Conservation (phyloP, 2,329 filamentous ascomycete genomes). For the Colletotrichum viniferum region DNA sequence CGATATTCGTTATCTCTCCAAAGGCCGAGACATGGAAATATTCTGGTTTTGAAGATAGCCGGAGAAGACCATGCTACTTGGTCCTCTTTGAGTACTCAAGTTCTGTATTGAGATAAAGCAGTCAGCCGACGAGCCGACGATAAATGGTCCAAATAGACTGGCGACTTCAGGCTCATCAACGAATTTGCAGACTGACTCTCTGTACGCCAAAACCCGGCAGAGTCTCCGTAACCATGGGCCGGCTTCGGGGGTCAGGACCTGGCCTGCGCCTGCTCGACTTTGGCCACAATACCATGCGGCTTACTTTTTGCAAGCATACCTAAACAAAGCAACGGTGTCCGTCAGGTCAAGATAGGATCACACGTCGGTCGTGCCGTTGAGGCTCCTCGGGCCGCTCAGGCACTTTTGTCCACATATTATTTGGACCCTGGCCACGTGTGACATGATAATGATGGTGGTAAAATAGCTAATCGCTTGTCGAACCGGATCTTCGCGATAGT, state of each 20-base stretch:
- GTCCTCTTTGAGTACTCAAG: background rate
- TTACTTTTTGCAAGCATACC: background rate
- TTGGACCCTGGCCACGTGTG: background rate
- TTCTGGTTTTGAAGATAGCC: background rate
- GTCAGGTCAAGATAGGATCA: background rate
- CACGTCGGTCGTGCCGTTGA: background rate
- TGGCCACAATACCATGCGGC: background rate
- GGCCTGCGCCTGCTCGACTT: background rate
- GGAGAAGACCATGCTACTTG: background rate
- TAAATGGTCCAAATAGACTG: background rate
- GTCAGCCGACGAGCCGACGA: background rate
- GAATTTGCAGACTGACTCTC: background rate
- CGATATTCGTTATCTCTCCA: background rate
- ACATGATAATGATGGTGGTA: background rate
- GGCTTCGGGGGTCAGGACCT: background rate
- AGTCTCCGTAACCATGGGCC: background rate
- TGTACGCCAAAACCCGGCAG: background rate
- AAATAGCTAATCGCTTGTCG: background rate
- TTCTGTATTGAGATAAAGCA: background rate
- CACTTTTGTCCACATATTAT: background rate
- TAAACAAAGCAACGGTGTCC: background rate
- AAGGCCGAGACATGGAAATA: background rate
- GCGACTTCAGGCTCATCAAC: background rate
- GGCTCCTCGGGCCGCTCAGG: background rate
- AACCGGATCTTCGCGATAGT: background rate